Base-by-base conservation (phyloP, 805 yeast species). In the Saturnispora zaruensis region DNA sequence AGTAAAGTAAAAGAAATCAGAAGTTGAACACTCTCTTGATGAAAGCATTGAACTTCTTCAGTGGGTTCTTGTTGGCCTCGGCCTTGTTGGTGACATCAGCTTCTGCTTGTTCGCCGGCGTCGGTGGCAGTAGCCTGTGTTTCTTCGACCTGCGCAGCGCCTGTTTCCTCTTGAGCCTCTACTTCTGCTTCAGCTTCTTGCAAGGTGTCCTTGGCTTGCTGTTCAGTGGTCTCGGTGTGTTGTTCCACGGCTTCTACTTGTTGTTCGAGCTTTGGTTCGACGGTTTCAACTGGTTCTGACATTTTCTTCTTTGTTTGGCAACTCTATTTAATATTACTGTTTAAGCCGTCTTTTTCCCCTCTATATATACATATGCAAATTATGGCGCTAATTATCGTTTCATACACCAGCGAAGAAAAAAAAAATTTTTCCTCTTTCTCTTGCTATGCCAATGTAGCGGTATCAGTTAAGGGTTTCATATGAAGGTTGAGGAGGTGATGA, bases 21-120 rank as follows among this genome's bases (percentile, higher is more conserved):
- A 55, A 53, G 43, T 52, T 43, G 46, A 53, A 54, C 32, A 53
- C 43, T 49, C 59, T 61, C 61, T 64, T 66, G 44, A 66, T 45
- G 57, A 62, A 65, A 41, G 60, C 53, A 16, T 58, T 34, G 48
- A 60, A 53, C 56, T 62, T 66, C 61, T 65, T 65, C 6, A 54
- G 33, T 38, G 53, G 53, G 25, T 32, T 26, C 14, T 47, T 47
- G 28, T 46, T 26, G 38, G 44, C 49, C n/a, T 41, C 28, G 18
- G 28, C 32, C 32, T 28, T 28, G 32, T 28, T 28, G 32, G 32
- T 14, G 14, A 28, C 32, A 5, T 28, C 32, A 14, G 32, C 3
- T 28, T 28, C 32, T 11, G 32, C 32, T 28, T 28, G 32, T 2
- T 28, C 32, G 4, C 9, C 32, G 32, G 32, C 32, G 5, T 28